A percentile compares a stretch with the other conserved stretches of the same genome.
These are phyloP conservation scores for Aureococcus anophagefferens DNA, from an alignment of 108 stramenopile genomes.

Conservation along the genomic window DNA sequence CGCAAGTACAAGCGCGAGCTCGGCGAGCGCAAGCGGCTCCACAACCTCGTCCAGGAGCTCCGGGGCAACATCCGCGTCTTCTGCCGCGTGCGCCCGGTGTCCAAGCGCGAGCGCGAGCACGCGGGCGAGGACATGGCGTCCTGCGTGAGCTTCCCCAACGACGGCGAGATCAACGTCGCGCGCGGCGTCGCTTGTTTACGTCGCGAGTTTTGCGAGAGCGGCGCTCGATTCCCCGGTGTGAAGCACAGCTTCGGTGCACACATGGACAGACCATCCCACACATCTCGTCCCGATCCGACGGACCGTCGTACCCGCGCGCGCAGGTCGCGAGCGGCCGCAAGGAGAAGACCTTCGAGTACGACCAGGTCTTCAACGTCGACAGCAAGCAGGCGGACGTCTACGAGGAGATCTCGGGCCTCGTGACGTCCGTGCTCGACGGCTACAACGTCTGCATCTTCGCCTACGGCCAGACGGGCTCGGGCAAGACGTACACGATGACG, in stretches of 20 bases:
- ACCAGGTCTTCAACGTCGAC: slow-evolving; percentile 89
- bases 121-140: slow-evolving; percentile 7
- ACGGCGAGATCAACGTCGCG: slow-evolving; percentile 11
- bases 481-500: slow-evolving; percentile 54
- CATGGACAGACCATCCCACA: background rate
- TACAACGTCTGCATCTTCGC: slow-evolving; percentile 98
- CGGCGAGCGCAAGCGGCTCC: slow-evolving; percentile 19
- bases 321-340: background rate
- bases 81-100: slow-evolving; percentile 38
- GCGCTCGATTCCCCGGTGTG: slow-evolving; percentile 2
- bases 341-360: slow-evolving; percentile 61
- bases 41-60: slow-evolving; percentile 37
- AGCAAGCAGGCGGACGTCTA: slow-evolving; percentile 73
- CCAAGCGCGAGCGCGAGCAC: background rate
- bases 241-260: background rate
- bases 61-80: slow-evolving; percentile 57
- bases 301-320: background rate
- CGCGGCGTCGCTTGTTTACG: no score
- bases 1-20: slow-evolving; percentile 10
- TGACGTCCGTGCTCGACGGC: slow-evolving; percentile 85
- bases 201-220: no score
- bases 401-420: slow-evolving; percentile 85
- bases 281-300: slow-evolving; percentile 8
- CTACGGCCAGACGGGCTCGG: slow-evolving; percentile 81
- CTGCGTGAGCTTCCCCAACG: slow-evolving; percentile 15